Percentiles rank a stretch among this genome's conserved stretches.
These are phyloP conservation scores for Fragaria vesca DNA, from an alignment of 306 rosid species.

Conservation along the genomic window DNA sequence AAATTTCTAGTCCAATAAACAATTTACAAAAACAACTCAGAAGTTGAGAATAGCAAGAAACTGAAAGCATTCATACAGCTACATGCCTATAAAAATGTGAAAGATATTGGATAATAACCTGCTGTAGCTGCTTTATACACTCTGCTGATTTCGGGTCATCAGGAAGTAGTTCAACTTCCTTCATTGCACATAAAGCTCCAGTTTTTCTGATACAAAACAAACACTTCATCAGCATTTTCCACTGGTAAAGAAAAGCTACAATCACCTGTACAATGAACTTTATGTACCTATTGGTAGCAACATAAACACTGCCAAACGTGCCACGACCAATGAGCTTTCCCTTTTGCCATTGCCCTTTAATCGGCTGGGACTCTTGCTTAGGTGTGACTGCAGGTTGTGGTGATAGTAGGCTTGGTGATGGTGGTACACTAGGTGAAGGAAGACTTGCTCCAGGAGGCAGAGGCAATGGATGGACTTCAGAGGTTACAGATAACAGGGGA, in stretches of 20 bases:
- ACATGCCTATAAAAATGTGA: neutral
- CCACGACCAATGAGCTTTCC: constrained; percentile 99
- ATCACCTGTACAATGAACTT: constrained; percentile 7
- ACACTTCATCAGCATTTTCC: constrained; percentile 18
- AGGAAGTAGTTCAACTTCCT: constrained; percentile 79
- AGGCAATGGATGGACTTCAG: constrained; percentile 79
- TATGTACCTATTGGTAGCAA: constrained; percentile 81
- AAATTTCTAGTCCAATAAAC: neutral
- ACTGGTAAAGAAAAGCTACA: constrained; percentile 25
- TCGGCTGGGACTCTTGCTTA: constrained; percentile 50
- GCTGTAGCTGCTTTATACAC: constrained; percentile 87
- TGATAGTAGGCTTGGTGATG: constrained; percentile 27
- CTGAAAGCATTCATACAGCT: neutral
- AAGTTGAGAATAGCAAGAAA: neutral
- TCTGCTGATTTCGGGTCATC: constrained; percentile 96
- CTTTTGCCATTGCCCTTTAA: constrained; percentile 85
- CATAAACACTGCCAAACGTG: constrained; percentile 94
- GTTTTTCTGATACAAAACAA: constrained; percentile 50
- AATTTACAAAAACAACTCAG: neutral
- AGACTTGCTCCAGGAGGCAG: constrained; percentile 74
- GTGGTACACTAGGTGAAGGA: constrained; percentile 36
- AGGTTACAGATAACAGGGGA: constrained; percentile 29
- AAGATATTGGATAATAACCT: constrained; percentile 42
- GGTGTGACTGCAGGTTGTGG: constrained; percentile 18
- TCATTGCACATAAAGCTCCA: constrained; percentile 99